phyloP scores from a whole-genome alignment of 352 stramenopile species.

The Phytophthora niederhauseri region DNA sequence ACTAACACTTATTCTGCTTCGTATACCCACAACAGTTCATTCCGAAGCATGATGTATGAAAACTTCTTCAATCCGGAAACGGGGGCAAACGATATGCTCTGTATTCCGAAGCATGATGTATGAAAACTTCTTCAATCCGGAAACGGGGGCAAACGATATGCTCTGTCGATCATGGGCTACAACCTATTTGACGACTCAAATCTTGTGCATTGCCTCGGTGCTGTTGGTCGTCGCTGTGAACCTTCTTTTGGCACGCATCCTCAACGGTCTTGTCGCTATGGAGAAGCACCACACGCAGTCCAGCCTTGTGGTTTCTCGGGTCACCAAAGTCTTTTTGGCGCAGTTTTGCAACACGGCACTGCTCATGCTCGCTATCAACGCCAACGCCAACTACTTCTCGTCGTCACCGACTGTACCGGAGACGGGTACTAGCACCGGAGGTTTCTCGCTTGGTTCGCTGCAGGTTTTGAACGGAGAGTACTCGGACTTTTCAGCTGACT shows the following conservation, averaged over 20 bases:
- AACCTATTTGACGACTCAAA: conserved; percentile 70
- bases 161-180: conserved; percentile 75
- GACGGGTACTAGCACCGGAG: conserved; percentile 19
- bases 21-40: conserved; percentile 40
- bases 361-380: conserved; percentile 81
- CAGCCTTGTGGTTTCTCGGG: conserved; percentile 67
- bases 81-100: conserved; percentile 41
- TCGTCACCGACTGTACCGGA: conserved; percentile 9
- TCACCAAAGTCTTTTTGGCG: conserved; percentile 80
- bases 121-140: conserved; percentile 56
- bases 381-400: conserved; percentile 75
- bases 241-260: conserved; percentile 61
- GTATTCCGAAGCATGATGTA: conserved; percentile 67
- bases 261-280: conserved; percentile 71
- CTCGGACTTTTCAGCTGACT: conserved; percentile 72
- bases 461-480: conserved; percentile 76
- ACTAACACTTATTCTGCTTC: not conserved
- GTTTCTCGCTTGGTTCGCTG: conserved; percentile 45
- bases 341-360: conserved; percentile 88
- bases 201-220: conserved; percentile 65
- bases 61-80: conserved; percentile 54
- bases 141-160: conserved; percentile 36
- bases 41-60: conserved; percentile 65
- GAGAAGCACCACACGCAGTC: conserved; percentile 86
- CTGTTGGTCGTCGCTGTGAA: conserved; percentile 80